Base-by-base conservation (phyloP, 2,329 filamentous ascomycete species). In the Gliomastix tumulicola region DNA sequence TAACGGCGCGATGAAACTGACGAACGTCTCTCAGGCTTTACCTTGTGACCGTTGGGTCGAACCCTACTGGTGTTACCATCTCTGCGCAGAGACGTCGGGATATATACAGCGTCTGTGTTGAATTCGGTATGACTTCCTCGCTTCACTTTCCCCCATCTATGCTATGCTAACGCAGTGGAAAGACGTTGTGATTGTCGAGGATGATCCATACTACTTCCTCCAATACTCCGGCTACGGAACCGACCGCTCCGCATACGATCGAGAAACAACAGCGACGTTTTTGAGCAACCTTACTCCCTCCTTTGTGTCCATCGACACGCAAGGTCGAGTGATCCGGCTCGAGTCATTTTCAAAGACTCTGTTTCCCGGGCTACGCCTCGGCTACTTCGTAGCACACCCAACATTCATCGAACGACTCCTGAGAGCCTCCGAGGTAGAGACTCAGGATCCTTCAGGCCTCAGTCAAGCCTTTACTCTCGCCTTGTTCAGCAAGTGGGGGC, bases 11-110 rank as follows among this genome's bases (percentile, higher is more conserved):
- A n/a, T n/a, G n/a, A n/a, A n/a, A n/a, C n/a, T n/a, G n/a, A n/a
- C n/a, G n/a, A 11, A 39, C 6, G 7, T n/a, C 20, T 16, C 4
- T 13, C 11, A 44, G 46, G n/a, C 36, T 55, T 2, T 54, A 54
- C 15, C 32, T 49, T 2, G 53, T 55, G 6, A 42, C 51, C 3
- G 80, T 79, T 0, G 82, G 81, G 3, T 80, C 84, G 49, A 85
- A 86, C 49, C 82, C 82, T 1, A 84, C 81, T 0, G 81, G 81
- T 15, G 71, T 78, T 17, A 84, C 82, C 2, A 78, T 82, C 44
- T 65, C 69, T 32, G 54, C 59, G 3, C 58, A 71, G 43, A 66
- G 82, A 38, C 69, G 80, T 27, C 66, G 64, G 43, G 74, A 69
- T 15, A 65, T 84, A 37, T 84, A 84, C 59, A 42, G 50, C 8